A percentile compares a stretch with the other conserved stretches of the same genome.
These are phyloP conservation scores for Eucalyptus sideroxylon DNA, from an alignment of 345 rosid genomes.

Conservation along the genomic window DNA sequence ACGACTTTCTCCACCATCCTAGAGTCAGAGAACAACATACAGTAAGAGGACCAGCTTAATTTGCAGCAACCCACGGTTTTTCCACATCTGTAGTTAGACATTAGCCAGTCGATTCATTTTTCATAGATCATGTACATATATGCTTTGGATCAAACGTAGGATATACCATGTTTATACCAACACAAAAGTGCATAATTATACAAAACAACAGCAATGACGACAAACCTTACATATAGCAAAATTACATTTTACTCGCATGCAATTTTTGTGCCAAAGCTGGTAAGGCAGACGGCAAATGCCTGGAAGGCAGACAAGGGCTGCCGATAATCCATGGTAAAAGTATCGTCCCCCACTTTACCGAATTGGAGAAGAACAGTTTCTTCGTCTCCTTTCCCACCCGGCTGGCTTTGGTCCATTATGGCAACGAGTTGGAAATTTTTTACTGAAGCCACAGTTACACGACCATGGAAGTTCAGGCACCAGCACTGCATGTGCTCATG, in stretches of 20 bases:
- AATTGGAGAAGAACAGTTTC: conserved; percentile 83
- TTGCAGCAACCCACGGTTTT: background rate
- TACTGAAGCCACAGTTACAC: conserved; percentile 90
- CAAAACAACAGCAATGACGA: background rate
- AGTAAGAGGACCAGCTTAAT: background rate
- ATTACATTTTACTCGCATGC: conserved; percentile 61
- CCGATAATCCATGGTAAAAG: conserved; percentile 87
- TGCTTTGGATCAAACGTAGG: background rate
- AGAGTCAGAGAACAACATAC: background rate
- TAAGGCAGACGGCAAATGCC: conserved; percentile 89
- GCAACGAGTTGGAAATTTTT: conserved; percentile 91
- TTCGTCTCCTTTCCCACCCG: conserved; percentile 84
- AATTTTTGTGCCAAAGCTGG: conserved; percentile 93
- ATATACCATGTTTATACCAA: background rate
- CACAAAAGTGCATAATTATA: background rate
- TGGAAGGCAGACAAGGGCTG: conserved; percentile 91
- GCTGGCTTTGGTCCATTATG: conserved; percentile 63
- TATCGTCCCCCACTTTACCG: conserved; percentile 82
- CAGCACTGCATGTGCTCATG: conserved; percentile 94
- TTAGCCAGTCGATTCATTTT: background rate
- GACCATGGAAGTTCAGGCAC: conserved; percentile 93
- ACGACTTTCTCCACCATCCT: background rate
- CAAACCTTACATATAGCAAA: background rate
- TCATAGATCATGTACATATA: background rate
- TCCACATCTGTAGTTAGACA: background rate